Evolutionary conservation across 139 green algal genomes (phyloP), one percentile per base, ranked within the genome.

Genomic region (Tetradesmus lagerheimii): DNA sequence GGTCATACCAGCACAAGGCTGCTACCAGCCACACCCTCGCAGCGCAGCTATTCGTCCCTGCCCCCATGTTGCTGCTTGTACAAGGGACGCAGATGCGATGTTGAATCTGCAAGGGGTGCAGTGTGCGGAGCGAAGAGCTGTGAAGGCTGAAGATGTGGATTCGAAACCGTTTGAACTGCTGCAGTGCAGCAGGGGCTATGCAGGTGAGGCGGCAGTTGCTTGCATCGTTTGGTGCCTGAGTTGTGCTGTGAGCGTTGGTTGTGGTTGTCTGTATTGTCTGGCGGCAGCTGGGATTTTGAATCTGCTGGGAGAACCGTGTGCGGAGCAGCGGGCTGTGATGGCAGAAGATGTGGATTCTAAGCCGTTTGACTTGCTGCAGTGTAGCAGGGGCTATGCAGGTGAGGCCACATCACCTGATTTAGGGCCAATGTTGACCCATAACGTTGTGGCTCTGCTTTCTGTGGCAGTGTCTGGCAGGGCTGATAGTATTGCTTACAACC

Each of bases 1-100:
- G 82, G 6, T 87, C 20, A 79, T 78, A 5, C 82, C 82, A 23
- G 34, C 82, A 0, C 34, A 45, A 34, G 82, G 82, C n/a, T 78
- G 53, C 35, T 87, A 87, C 82, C 82, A 87, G 82, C 53, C 82
- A 29, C 82, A 87, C 27, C 82, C 82, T 12, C 82, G 82, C 57
- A 79, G 53, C 37, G 57, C 53, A 29, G 38, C 82, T 23, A 78
- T 87, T 15, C 20, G 39, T 1, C 38, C 82, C 20, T 87, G 82
- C 82, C 82, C 82, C 29, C 57, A 87, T 41, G 66, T 57, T 0
- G 23, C 16, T n/a, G 82, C 82, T 2, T 87, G 82, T n/a, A 34
- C 18, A 0, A 18, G 57, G 11, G 82, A 79, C 31, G 31, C 45
- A 18, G 43, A 78, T 16, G 53, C 82, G 3, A 79, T 78, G 57